phyloP scores from a whole-genome alignment of 805 yeast genomes.

The Pichia phayaonensis region DNA sequence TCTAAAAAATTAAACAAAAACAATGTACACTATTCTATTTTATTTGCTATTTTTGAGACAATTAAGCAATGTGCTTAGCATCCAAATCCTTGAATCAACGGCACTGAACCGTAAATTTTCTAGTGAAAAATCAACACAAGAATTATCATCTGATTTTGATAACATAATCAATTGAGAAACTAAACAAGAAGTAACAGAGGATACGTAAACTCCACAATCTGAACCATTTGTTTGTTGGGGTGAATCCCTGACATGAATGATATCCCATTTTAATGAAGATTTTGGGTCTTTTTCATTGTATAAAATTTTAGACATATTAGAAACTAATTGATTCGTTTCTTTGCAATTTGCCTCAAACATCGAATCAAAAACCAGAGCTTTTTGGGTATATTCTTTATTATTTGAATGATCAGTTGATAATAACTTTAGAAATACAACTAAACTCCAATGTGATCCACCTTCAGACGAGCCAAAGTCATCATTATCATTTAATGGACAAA shows the following conservation, averaged over 20 bases:
- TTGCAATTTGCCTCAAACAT: constrained; percentile 37
- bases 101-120: constrained; percentile 40
- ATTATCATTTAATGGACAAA: constrained; percentile 62
- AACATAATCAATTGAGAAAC: constrained; percentile 28
- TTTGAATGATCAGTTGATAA: not conserved
- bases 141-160: constrained; percentile 12
- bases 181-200: constrained; percentile 31
- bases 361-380: constrained; percentile 54
- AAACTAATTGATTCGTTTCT: constrained; percentile 28
- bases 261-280: constrained; percentile 2
- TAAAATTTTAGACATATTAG: constrained; percentile 25
- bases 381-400: constrained; percentile 35
- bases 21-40: not conserved
- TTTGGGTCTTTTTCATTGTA: constrained; percentile 15
- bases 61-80: constrained; percentile 30
- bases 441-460: constrained; percentile 64
- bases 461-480: constrained; percentile 51
- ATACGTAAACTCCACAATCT: constrained; percentile 52
- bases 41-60: constrained; percentile 15
- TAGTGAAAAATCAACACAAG: constrained; percentile 11
- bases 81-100: constrained; percentile 38
- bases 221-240: constrained; percentile 61
- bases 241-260: constrained; percentile 17
- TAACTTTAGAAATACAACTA: constrained; percentile 36
- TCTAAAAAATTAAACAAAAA: too few species aligned